Evolutionary conservation across 768 basidiomycete species (phyloP), one percentile per base, ranked within the genome.

Genomic region (Phanerodontia chrysosporium): DNA sequence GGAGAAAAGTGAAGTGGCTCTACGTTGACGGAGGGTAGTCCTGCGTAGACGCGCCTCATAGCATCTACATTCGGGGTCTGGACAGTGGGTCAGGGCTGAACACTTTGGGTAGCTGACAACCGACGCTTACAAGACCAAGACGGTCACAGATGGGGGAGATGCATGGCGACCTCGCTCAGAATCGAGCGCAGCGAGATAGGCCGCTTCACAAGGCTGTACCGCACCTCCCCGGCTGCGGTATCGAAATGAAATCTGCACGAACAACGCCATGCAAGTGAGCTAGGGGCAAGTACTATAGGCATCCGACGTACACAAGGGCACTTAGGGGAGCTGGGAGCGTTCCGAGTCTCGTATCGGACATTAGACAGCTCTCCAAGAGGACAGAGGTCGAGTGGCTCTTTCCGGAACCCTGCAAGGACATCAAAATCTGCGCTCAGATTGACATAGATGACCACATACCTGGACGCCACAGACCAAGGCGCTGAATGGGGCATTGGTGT

Each of bases 391-490:
- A 87, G 46, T 89, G 87, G 0, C 84, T 86, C 63, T 89, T 89
- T 13, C 87, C 87, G 0, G 87, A 84, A 0, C 86, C 86, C 59
- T 60, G 35, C 6, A 36, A 30, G n/a, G 21, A 7, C 21, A 12
- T 32, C 24, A 46, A 44, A 35, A 4, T 22, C 24, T 13, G 2
- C 2, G 18, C 24, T n/a, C 25, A 2, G 12, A 28, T 44, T 21
- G n/a, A n/a, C 9, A 36, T 12, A 36, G 25, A 21, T n/a, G 36
- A 36, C 1, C 14, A 51, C 53, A 10, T 29, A 51, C 59, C 72
- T 88, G 87, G 0, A 87, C 85, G 0, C 87, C 87, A 55, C 87
- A 89, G 8, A 89, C 78, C 14, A 89, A 66, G 0, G 86, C 85
- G 1, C 87, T 88, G 64, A 87, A 85, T 0, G 87, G 87, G 0